Conservation (phyloP, 495 filamentous ascomycete species). For the Penicillium arizonense region DNA sequence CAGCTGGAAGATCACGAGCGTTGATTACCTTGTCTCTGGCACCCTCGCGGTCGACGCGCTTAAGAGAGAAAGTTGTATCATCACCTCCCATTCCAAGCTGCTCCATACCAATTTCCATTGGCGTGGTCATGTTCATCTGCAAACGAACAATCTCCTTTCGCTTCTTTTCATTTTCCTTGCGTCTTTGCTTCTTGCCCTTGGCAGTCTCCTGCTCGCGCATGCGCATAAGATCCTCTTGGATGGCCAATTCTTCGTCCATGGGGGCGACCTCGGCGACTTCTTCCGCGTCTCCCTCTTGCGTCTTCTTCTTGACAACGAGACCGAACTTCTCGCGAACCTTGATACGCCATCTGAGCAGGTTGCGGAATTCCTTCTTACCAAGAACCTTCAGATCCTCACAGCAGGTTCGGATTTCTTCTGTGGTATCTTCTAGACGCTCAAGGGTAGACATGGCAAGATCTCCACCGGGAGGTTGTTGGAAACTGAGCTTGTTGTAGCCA, state of each 20-base stretch:
- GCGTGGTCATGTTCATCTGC: conserved; percentile 95
- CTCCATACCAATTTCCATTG: conserved; percentile 94
- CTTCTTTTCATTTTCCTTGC: conserved; percentile 86
- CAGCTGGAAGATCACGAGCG: conserved; percentile 68
- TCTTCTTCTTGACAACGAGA: conserved; percentile 65
- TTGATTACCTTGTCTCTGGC: conserved; percentile 68
- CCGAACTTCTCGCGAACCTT: conserved; percentile 91
- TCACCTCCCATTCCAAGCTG: conserved; percentile 74
- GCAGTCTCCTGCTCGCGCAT: conserved; percentile 73
- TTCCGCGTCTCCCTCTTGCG: conserved; percentile 56
- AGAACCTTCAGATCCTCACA: conserved; percentile 88
- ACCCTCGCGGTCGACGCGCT: conserved; percentile 70
- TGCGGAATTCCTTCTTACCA: conserved; percentile 91
- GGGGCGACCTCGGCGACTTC: conserved; percentile 75
- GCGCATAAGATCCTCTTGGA: conserved; percentile 81
- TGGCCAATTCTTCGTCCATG: conserved; percentile 91
- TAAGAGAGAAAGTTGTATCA: conserved; percentile 80
- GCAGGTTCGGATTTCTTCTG: conserved; percentile 78
- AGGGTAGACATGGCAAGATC: conserved; percentile 86
- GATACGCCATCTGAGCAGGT: conserved; percentile 87
- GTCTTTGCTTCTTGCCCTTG: conserved; percentile 74
- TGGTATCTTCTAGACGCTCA: conserved; percentile 89
- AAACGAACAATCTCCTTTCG: conserved; percentile 86
- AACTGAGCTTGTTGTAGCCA: conserved; percentile 76
- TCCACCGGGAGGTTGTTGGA: conserved; percentile 71